Evolutionary conservation across 805 yeast genomes (phyloP), one percentile per base, ranked within the genome.

Genomic region (Kluyveromyces starmeri): DNA sequence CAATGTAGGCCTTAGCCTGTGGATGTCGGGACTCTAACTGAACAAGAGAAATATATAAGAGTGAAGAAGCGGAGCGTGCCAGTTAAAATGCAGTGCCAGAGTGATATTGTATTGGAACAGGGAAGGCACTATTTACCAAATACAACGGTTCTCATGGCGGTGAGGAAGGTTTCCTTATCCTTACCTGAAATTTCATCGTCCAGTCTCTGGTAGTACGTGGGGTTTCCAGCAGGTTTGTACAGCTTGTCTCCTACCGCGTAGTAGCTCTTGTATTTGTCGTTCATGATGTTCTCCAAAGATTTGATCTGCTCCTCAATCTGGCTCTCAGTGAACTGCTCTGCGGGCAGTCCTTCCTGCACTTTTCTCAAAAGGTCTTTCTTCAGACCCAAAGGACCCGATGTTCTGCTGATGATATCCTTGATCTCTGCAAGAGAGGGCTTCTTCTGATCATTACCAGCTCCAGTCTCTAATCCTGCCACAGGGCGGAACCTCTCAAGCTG

Each of bases 201-300:
- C 35, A 86, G 65, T 49, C 92, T 69, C 26, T 67, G 71, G 50
- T 86, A 86, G 52, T 86, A 86, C 30, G 68, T 57, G 2, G 94
- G 85, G 57, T 84, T 83, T 2, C 95, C 95, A 48, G 78, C 77
- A n/a, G 96, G 96, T 45, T 58, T 66, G 48, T 73, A 58, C 44
- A 86, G 58, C 51, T 80, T 80, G 28, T 75, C 80, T 37, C 77
- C 77, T 22, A 76, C 68, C 41, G 70, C 64, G 53, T 82, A 83
- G 49, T 74, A 74, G 39, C 71, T 70, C 47, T 65, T 68, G 64
- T 77, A 77, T 48, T 77, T 76, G 51, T 77, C 78, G 37, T 67
- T 70, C 38, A 68, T 67, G 38, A 80, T 56, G 43, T 70, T 72
- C 30, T 75, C 64, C 35, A 80, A 55, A 3, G 88, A 69, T 35